A percentile compares a stretch with the other conserved stretches of the same genome.
phyloP scores from a whole-genome alignment of 2,329 filamentous ascomycete species.

The Ramularia endophylla region DNA sequence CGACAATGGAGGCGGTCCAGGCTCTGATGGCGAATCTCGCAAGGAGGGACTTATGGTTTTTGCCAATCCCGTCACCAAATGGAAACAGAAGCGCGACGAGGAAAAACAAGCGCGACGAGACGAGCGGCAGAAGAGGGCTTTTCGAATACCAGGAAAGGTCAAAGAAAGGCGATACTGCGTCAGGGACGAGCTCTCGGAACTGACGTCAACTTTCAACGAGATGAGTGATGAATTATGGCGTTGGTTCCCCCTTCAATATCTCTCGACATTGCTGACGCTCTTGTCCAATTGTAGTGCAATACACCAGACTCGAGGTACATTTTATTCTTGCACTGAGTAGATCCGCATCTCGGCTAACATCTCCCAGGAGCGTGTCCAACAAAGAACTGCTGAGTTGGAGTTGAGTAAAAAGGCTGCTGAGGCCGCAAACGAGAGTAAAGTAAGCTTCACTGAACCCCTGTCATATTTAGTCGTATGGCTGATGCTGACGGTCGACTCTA shows the following conservation, averaged over 20 bases:
- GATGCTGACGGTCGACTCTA: not conserved
- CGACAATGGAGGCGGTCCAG: constrained; percentile 3
- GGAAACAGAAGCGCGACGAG: constrained; percentile 20
- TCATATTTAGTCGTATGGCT: not conserved
- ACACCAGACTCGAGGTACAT: constrained; percentile 61
- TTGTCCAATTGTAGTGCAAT: constrained; percentile 53
- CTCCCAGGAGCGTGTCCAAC: constrained; percentile 63
- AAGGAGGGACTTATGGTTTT: constrained; percentile 37
- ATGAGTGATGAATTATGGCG: constrained; percentile 84
- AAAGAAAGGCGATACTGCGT: constrained; percentile 66
- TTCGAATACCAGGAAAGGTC: constrained; percentile 82
- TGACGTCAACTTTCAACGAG: constrained; percentile 80
- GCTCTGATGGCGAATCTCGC: constrained; percentile 12
- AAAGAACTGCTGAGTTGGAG: constrained; percentile 78
- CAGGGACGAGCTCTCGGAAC: constrained; percentile 77
- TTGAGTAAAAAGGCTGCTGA: constrained; percentile 88
- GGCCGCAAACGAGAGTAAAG: constrained; percentile 90
- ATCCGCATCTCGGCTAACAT: too few relatives aligned
- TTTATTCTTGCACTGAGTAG: too few relatives aligned
- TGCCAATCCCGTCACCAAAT: constrained; percentile 31
- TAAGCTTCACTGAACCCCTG: constrained; percentile 58
- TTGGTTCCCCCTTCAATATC: too few relatives aligned
- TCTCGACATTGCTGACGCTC: too few relatives aligned
- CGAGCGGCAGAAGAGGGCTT: constrained; percentile 44
- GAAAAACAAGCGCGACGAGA: constrained; percentile 33